These are phyloP conservation scores for Erucastrum elatum DNA, from an alignment of 345 rosid genomes.

Conservation along the genomic window DNA sequence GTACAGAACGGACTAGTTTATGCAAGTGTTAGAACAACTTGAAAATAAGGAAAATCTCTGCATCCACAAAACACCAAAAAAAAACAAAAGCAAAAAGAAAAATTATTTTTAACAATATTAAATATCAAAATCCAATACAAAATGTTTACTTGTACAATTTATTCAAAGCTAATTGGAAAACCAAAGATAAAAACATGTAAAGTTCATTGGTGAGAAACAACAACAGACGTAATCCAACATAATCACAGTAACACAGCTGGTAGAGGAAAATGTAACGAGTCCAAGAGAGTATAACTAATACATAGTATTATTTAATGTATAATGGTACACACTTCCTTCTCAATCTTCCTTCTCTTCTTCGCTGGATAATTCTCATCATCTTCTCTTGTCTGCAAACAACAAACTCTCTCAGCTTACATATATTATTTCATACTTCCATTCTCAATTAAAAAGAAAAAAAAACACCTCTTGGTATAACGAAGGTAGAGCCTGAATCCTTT, in stretches of 20 bases:
- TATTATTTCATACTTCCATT: neutral
- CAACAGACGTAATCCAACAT: conserved; percentile 25
- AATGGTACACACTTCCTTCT: conserved; percentile 29
- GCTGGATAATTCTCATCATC: conserved; percentile 31
- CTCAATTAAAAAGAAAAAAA: neutral
- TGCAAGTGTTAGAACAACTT: too few species aligned
- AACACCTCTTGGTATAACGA: conserved; percentile 58
- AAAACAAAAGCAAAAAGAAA: neutral
- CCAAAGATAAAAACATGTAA: conserved; percentile 14
- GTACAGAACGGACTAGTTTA: too few species aligned
- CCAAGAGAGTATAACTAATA: conserved; percentile 2
- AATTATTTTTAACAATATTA: neutral
- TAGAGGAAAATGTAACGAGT: neutral
- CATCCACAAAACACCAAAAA: neutral
- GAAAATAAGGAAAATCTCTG: neutral
- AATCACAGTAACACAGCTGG: conserved; percentile 16
- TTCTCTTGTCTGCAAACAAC: conserved; percentile 27
- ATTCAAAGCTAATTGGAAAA: neutral
- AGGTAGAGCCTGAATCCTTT: conserved; percentile 72
- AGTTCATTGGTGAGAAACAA: conserved; percentile 18
- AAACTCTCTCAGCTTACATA: neutral
- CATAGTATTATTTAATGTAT: conserved; percentile 13
- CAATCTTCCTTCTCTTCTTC: conserved; percentile 36
- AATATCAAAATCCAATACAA: neutral
- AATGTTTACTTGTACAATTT: conserved; percentile 29